These are phyloP conservation scores for Medicago truncatula DNA, from an alignment of 306 rosid species.

Conservation along the genomic window DNA sequence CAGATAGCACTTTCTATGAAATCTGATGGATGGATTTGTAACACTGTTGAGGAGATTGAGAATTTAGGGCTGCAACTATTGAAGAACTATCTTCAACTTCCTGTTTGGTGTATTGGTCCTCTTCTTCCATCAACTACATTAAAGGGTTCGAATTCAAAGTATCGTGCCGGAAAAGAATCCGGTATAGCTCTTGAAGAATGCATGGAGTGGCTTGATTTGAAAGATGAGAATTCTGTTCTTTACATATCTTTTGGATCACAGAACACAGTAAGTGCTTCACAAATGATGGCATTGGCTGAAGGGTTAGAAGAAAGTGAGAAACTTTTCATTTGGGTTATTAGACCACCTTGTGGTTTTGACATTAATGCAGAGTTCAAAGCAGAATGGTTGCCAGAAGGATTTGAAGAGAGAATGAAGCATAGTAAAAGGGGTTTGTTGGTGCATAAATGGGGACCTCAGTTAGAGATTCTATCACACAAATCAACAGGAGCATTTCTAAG, in stretches of 20 bases:
- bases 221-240: conserved; percentile 55
- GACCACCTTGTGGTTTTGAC: conserved; percentile 77
- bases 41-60: conserved; percentile 71
- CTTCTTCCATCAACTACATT: conserved; percentile 44
- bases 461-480: conserved; percentile 70
- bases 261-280: conserved; percentile 62
- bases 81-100: conserved; percentile 49
- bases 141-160: conserved; percentile 41
- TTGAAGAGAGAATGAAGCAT: conserved; percentile 60
- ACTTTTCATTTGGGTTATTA: conserved; percentile 71
- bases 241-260: conserved; percentile 89
- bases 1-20: conserved; percentile 42
- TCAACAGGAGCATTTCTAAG: conserved; percentile 69
- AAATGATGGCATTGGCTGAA: conserved; percentile 72
- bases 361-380: conserved; percentile 51
- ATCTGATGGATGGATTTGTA: conserved; percentile 73
- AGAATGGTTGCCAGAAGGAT: conserved; percentile 73
- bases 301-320: conserved; percentile 68
- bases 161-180: conserved; percentile 53
- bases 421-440: conserved; percentile 56
- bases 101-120: conserved; percentile 67
- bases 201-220: conserved; percentile 60
- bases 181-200: conserved; percentile 58
- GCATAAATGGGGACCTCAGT: conserved; percentile 78
- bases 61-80: conserved; percentile 60